These are phyloP conservation scores for Massarina eburnea DNA, from an alignment of 2,329 filamentous ascomycete genomes.

Conservation along the genomic window DNA sequence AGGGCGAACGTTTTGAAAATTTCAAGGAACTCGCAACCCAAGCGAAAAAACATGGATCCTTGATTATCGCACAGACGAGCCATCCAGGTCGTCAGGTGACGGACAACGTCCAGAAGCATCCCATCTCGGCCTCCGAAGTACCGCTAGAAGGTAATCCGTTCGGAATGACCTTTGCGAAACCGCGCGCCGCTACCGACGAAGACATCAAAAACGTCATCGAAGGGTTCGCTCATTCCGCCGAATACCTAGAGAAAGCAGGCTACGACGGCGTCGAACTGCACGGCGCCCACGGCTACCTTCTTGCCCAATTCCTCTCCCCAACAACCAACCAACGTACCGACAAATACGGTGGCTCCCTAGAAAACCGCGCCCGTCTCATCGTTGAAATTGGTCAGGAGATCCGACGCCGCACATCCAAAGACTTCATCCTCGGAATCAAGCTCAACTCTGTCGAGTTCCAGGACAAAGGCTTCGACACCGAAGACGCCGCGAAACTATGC, in stretches of 20 bases:
- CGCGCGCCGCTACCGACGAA: slow-evolving; percentile 54
- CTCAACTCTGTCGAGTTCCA: slow-evolving; percentile 62
- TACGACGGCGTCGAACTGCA: slow-evolving; percentile 56
- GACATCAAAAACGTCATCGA: slow-evolving; percentile 61
- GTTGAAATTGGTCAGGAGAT: slow-evolving; percentile 45
- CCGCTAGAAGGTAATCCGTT: slow-evolving; percentile 34
- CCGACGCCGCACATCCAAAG: slow-evolving; percentile 36
- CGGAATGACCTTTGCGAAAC: slow-evolving; percentile 56
- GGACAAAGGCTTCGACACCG: slow-evolving; percentile 53
- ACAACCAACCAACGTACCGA: slow-evolving; percentile 48
- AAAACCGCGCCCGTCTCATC: slow-evolving; percentile 47
- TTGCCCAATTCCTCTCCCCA: slow-evolving; percentile 48
- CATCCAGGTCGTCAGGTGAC: slow-evolving; percentile 63
- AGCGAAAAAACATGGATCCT: slow-evolving; percentile 58
- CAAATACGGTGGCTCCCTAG: slow-evolving; percentile 47
- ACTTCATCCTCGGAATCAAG: slow-evolving; percentile 58
- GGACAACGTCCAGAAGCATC: slow-evolving; percentile 49
- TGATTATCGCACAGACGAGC: slow-evolving; percentile 63
- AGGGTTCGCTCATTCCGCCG: slow-evolving; percentile 61
- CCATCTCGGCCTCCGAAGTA: slow-evolving; percentile 54
- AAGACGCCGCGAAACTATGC: slow-evolving; percentile 55
- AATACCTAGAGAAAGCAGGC: slow-evolving; percentile 64
- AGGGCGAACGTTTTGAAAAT: slow-evolving; percentile 60
- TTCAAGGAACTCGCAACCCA: slow-evolving; percentile 60
- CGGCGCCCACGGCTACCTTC: slow-evolving; percentile 49